Percentiles rank a stretch among this genome's conserved stretches.
Evolutionary conservation across 108 stramenopile genomes (phyloP).

Genomic region (Pseudonitzschia multiseries): DNA sequence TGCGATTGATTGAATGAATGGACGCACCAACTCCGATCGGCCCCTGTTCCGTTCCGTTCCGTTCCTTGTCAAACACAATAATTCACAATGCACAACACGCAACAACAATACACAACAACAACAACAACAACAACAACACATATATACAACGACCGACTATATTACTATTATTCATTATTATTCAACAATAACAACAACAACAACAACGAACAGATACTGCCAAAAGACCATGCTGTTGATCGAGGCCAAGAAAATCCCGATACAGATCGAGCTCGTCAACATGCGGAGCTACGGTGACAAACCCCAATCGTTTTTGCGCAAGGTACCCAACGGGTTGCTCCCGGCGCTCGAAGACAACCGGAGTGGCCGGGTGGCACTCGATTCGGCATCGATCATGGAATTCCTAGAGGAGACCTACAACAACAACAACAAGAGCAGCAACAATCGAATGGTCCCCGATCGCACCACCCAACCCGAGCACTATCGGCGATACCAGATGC

Average conservation of each 20-base stretch:
- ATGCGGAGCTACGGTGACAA: constrained; percentile 95
- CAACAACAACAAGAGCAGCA: constrained; percentile 43
- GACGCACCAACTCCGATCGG: too few species aligned
- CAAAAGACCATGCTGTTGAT: constrained; percentile 81
- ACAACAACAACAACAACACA: too few species aligned
- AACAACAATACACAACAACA: too few species aligned
- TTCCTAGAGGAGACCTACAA: constrained; percentile 74
- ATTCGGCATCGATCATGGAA: constrained; percentile 90
- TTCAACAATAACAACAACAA: too few species aligned
- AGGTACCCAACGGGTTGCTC: constrained; percentile 86
- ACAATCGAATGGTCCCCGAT: constrained; percentile 42
- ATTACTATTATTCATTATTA: too few species aligned
- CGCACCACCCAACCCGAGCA: constrained; percentile 46
- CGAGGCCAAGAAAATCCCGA: constrained; percentile 90
- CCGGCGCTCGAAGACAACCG: constrained; percentile 72
- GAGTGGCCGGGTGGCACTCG: constrained; percentile 69
- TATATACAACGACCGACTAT: too few species aligned
- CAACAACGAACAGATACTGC: constrained; percentile 30
- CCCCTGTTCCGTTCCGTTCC: too few species aligned
- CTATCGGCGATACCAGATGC: constrained; percentile 40
- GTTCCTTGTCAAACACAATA: too few species aligned
- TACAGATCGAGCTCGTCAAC: constrained; percentile 86
- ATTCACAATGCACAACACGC: too few species aligned
- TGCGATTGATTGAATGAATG: neutral
- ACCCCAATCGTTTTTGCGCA: constrained; percentile 72